phyloP scores from a whole-genome alignment of 1,284 basidiomycete genomes.

The Grifola frondosa region DNA sequence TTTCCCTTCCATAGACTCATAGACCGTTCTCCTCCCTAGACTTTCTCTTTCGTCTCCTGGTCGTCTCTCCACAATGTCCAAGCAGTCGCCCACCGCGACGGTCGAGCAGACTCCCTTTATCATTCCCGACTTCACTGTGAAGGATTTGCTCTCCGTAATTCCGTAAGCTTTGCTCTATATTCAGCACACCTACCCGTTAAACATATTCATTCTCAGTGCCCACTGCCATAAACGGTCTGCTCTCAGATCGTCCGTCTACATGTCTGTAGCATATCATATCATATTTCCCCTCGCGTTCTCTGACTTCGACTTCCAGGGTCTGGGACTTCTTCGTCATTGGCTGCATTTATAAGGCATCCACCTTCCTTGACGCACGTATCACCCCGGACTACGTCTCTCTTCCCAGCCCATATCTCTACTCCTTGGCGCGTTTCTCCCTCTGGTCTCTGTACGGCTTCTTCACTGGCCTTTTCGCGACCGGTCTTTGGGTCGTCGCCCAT shows the following conservation, averaged over 20 bases:
- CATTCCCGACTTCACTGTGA: conserved; percentile 82
- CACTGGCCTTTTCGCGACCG: conserved; percentile 88
- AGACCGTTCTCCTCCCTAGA: too few species aligned
- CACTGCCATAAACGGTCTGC: conserved; percentile 95
- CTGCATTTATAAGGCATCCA: conserved; percentile 68
- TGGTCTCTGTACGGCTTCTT: conserved; percentile 86
- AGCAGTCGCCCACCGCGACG: too few species aligned
- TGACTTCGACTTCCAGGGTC: conserved; percentile 43
- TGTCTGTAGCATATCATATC: conserved; percentile 43
- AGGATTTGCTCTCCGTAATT: conserved; percentile 85
- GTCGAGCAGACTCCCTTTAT: conserved; percentile 63
- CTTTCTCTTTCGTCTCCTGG: too few species aligned
- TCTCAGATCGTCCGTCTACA: conserved; percentile 78
- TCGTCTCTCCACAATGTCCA: too few species aligned
- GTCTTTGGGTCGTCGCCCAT: conserved; percentile 92
- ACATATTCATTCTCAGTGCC: conserved; percentile 44
- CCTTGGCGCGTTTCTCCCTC: conserved; percentile 62
- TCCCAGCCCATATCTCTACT: conserved; percentile 64
- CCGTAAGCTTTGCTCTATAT: conserved; percentile 58
- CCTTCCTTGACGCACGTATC: conserved; percentile 67
- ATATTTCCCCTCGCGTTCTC: conserved; percentile 9
- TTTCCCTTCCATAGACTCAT: too few species aligned
- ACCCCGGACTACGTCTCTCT: conserved; percentile 55
- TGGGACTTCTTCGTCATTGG: conserved; percentile 78
- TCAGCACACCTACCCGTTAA: background rate